These are phyloP conservation scores for Dactylorhiza incarnata DNA, from an alignment of 106 monocot species.

Conservation along the genomic window DNA sequence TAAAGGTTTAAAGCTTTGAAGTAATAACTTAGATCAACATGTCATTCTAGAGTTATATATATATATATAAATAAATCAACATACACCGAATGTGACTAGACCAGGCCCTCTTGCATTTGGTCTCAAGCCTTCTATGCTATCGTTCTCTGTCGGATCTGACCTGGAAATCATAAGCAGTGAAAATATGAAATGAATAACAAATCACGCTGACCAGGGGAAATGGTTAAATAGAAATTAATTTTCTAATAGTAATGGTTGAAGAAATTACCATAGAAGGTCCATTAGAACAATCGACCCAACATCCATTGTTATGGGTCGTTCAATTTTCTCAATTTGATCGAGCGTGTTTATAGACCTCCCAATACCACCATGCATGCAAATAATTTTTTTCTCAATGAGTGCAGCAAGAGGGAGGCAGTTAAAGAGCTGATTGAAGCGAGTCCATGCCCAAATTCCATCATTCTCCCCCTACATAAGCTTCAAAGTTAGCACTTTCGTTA, in stretches of 20 bases:
- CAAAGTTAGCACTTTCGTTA: constrained; percentile 10
- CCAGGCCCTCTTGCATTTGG: constrained; percentile 99
- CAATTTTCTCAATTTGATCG: constrained; percentile 97
- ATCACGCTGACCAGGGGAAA: neutral
- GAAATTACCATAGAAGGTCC: constrained; percentile 87
- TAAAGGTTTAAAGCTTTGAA: neutral
- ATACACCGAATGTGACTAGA: constrained; percentile 97
- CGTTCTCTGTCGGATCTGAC: constrained; percentile 99
- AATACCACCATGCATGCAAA: constrained; percentile 99
- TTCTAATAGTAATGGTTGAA: neutral
- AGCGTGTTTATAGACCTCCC: constrained; percentile 90
- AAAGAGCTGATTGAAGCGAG: constrained; percentile 91
- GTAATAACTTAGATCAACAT: neutral
- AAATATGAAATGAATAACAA: constrained; percentile 8
- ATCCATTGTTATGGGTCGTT: constrained; percentile 99
- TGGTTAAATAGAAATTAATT: neutral
- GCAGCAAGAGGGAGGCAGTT: constrained; percentile 92
- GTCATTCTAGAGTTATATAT: neutral
- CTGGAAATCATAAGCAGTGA: constrained; percentile 33
- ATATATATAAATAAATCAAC: neutral
- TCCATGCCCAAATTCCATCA: constrained; percentile 99
- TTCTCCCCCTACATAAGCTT: constrained; percentile 69
- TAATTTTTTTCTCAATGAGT: constrained; percentile 94
- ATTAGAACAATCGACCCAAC: constrained; percentile 89
- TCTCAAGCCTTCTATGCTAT: constrained; percentile 91